phyloP scores from a whole-genome alignment of 169 alveolate species.

The Eimeria sp. region DNA sequence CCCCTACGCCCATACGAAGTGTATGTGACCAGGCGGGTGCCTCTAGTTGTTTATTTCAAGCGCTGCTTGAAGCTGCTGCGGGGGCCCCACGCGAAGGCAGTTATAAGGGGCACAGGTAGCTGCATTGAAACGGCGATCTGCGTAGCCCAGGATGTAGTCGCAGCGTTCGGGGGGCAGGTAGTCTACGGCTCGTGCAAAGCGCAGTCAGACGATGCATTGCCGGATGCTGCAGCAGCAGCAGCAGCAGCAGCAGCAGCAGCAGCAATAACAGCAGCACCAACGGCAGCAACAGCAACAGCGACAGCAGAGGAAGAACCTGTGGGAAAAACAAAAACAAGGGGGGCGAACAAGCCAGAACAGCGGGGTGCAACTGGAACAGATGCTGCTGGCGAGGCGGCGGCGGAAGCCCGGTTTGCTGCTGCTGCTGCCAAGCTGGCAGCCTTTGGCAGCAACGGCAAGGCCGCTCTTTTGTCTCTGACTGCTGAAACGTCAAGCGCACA shows the following conservation, averaged over 20 bases:
- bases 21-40: slow-evolving; percentile 70
- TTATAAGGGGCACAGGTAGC: slow-evolving; percentile 70
- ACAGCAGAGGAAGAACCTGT: not conserved
- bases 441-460: not conserved
- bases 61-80: slow-evolving; percentile 72
- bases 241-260: not conserved
- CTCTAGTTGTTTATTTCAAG: slow-evolving; percentile 58
- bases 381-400: not conserved
- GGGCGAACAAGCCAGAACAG: too few species aligned
- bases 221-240: not conserved
- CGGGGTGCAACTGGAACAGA: not conserved
- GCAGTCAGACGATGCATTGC: not conserved
- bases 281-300: not conserved
- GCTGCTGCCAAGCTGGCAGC: slow-evolving; percentile 46
- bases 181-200: not conserved
- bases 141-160: slow-evolving; percentile 74
- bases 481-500: slow-evolving; percentile 10
- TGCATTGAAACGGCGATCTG: slow-evolving; percentile 76
- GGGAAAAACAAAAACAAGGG: too few species aligned
- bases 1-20: slow-evolving; percentile 74
- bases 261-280: too few species aligned
- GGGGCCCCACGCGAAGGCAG: slow-evolving; percentile 34
- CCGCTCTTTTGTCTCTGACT: not conserved
- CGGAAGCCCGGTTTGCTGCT: slow-evolving; percentile 33
- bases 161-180: slow-evolving; percentile 62